Base-by-base conservation (phyloP, 768 basidiomycete species). In the Suillus luteus region DNA sequence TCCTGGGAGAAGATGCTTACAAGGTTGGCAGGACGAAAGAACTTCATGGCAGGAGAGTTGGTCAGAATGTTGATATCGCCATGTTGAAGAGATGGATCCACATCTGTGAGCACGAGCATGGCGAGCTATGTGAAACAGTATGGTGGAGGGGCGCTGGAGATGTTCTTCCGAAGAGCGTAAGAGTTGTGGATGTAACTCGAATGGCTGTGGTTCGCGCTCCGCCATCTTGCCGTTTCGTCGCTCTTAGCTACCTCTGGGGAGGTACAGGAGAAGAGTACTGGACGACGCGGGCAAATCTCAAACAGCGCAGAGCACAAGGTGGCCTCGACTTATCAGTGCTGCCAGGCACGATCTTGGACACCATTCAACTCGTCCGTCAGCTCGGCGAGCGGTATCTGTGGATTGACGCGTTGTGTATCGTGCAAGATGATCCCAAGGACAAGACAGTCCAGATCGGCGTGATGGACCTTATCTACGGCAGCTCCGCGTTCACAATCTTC, bases 201-300 rank as follows among this genome's bases (percentile, higher is more conserved):
- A 63, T 64, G 64, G 54, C 62, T 17, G 14, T 64, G 3, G 52
- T 64, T 24, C 62, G 27, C 14, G 64, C 52, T 5, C 49, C 64
- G 2, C 62, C 24, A 35, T 40, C 60, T 10, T 64, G 62, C 44
- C 62, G 62, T 35, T 63, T 43, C 33, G 38, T 64, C 10, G 63
- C 63, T 24, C 63, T 64, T 5, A 64, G 63, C 63, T 64, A 64
- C 40, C 33, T 64, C n/a, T 64, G 63, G 63, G 63, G 62, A 48
- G 62, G 63, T 9, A 61, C 33, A 2, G 63, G 63, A 17, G 48
- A 43, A 35, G 44, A 48, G 7, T 64, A 64, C 48, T 64, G 63
- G 63, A 64, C 63, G 33, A 64, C 61, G 15, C 35, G n/a, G 33
- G 46, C 62, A 46, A 64, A 64, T 61, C 11, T 63, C 24, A 51